A percentile compares a stretch with the other conserved stretches of the same genome.
Evolutionary conservation across 805 yeast species (phyloP).

Genomic region (Ogataea pignaliae): DNA sequence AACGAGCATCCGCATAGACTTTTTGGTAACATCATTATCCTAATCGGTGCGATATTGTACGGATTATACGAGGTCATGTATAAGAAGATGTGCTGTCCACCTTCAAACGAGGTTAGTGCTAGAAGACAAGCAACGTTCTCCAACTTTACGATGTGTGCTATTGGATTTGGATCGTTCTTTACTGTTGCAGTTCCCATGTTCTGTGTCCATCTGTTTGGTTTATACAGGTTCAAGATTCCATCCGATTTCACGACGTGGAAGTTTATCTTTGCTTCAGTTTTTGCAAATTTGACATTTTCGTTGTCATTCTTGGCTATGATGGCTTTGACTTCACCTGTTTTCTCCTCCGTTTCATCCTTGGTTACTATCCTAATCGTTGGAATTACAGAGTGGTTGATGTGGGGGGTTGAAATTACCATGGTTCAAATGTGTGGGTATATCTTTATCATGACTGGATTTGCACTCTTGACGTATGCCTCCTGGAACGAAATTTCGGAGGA

Average conservation of each 20-base stretch:
- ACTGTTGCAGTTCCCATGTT: constrained; percentile 46
- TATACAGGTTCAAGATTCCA: constrained; percentile 57
- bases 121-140: constrained; percentile 78
- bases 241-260: constrained; percentile 35
- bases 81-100: constrained; percentile 73
- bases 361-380: constrained; percentile 81
- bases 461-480: constrained; percentile 55
- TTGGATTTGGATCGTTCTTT: constrained; percentile 55
- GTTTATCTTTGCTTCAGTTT: constrained; percentile 47
- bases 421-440: constrained; percentile 67
- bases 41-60: constrained; percentile 69
- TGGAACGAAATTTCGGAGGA: constrained; percentile 55
- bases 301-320: constrained; percentile 70
- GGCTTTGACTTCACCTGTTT: constrained; percentile 82
- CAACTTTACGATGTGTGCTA: constrained; percentile 62
- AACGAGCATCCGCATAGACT: constrained; percentile 52
- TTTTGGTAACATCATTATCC: constrained; percentile 66
- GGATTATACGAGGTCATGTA: constrained; percentile 83
- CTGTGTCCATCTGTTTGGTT: constrained; percentile 46
- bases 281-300: constrained; percentile 64
- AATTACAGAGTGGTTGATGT: constrained; percentile 63
- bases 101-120: constrained; percentile 52
- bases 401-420: constrained; percentile 50
- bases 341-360: constrained; percentile 58
- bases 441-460: constrained; percentile 66